Conservation (phyloP, 202 grass and related monocot species). For the Zizania palustris region DNA sequence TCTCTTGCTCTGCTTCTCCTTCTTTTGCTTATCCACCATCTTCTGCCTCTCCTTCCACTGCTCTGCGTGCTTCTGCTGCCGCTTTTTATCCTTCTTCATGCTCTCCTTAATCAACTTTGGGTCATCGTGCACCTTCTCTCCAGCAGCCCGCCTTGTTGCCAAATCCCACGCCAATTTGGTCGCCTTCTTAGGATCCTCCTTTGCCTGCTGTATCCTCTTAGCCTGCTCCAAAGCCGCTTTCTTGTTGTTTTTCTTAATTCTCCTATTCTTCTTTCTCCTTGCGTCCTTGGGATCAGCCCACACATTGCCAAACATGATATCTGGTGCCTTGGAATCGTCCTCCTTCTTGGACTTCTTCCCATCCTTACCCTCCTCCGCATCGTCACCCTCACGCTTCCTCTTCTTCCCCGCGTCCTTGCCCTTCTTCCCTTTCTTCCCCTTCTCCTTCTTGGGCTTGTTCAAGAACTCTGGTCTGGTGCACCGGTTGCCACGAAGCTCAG, state of each 20-base stretch:
- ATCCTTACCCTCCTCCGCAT: conserved; percentile 37
- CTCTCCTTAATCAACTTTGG: conserved; percentile 79
- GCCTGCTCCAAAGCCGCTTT: conserved; percentile 68
- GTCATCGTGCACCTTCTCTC: conserved; percentile 91
- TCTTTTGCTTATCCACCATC: conserved; percentile 47
- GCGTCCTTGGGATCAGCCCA: conserved; percentile 63
- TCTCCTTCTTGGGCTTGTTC: conserved; percentile 62
- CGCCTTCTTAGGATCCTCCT: conserved; percentile 75
- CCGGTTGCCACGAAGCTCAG: conserved; percentile 60
- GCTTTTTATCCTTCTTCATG: conserved; percentile 81
- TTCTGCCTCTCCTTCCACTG: conserved; percentile 76
- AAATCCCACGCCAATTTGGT: conserved; percentile 70
- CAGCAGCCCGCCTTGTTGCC: conserved; percentile 61
- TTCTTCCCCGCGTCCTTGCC: conserved; percentile 44
- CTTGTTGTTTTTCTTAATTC: conserved; percentile 54
- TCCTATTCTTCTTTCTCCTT: conserved; percentile 67
- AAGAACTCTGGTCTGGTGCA: conserved; percentile 72
- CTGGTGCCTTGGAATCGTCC: conserved; percentile 19
- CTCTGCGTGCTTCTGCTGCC: conserved; percentile 56
- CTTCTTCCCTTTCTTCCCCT: conserved; percentile 55
- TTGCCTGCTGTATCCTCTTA: conserved; percentile 61
- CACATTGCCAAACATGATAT: conserved; percentile 74
- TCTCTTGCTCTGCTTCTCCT: conserved; percentile 65
- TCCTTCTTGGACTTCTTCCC: conserved; percentile 55
- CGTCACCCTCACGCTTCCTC: conserved; percentile 53